Conservation (phyloP, 177 flowering plant species). For the Vitis hybrid region DNA sequence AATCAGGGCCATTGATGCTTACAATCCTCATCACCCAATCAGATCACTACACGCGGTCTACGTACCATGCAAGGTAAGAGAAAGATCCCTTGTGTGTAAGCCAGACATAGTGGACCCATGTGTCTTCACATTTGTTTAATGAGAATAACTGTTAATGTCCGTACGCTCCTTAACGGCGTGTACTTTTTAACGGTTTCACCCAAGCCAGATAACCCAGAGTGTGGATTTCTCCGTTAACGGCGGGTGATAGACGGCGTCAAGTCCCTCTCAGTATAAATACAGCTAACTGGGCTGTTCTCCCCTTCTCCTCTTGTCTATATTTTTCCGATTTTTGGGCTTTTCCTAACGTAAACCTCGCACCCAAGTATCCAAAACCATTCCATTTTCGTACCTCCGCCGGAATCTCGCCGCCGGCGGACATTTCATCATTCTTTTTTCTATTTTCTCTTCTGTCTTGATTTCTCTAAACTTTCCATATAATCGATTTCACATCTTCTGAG, state of each 20-base stretch:
- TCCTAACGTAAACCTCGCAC: slow-evolving; percentile 6
- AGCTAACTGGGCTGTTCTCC: background rate
- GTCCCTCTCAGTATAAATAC: slow-evolving; percentile 19
- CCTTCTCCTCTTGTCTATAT: slow-evolving; percentile 8
- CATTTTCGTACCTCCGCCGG: slow-evolving; percentile 4
- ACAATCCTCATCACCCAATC: background rate
- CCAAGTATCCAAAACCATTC: slow-evolving; percentile 9
- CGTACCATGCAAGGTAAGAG: slow-evolving; percentile 22
- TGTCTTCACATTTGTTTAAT: slow-evolving; percentile 17
- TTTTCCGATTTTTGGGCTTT: slow-evolving; percentile 1
- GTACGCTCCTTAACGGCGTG: slow-evolving; percentile 10
- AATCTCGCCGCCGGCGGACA: background rate
- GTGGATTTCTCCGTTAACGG: too few relatives aligned
- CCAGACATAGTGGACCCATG: slow-evolving; percentile 25
- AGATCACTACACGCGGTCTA: slow-evolving; percentile 5
- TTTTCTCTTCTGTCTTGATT: background rate
- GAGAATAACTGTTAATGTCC: too few relatives aligned
- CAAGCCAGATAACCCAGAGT: too few relatives aligned
- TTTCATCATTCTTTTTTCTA: background rate
- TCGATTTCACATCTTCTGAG: background rate
- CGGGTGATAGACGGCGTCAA: slow-evolving; percentile 15
- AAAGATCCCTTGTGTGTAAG: slow-evolving; percentile 10
- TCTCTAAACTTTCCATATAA: background rate
- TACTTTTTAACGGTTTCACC: background rate
- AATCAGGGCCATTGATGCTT: slow-evolving; percentile 1